Percentiles rank a stretch among this genome's conserved stretches.
Evolutionary conservation across 805 yeast species (phyloP).

Genomic region (Nakazawaea anatomiae): DNA sequence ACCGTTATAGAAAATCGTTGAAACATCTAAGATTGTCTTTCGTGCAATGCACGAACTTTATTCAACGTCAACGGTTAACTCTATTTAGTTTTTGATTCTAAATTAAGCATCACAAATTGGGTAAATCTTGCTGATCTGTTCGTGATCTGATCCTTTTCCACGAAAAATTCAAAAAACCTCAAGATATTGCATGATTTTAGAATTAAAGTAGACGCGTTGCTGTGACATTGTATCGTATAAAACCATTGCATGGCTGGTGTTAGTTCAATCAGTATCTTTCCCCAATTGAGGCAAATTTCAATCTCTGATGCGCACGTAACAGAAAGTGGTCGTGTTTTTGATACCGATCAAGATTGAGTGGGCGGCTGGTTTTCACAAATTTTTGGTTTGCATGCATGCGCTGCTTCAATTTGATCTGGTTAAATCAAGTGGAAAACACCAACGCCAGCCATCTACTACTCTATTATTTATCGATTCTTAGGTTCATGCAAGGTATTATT

Average conservation of each 20-base stretch:
- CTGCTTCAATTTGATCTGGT: not conserved
- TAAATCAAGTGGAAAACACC: not conserved
- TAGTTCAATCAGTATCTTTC: not conserved
- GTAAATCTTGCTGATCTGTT: too few relatives aligned
- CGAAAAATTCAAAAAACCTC: too few relatives aligned
- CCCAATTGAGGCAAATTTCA: not conserved
- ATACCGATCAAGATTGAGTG: not conserved
- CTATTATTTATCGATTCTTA: too few relatives aligned
- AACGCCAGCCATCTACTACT: not conserved
- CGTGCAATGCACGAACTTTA: too few relatives aligned
- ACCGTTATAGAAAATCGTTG: too few relatives aligned
- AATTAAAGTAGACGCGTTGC: too few relatives aligned
- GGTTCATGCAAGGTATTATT: not conserved
- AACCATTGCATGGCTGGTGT: not conserved
- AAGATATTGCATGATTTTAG: not conserved
- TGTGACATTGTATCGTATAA: too few relatives aligned
- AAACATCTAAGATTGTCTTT: too few relatives aligned
- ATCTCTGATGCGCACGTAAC: not conserved
- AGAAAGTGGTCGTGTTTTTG: not conserved
- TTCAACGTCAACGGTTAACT: too few relatives aligned
- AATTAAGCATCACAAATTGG: too few relatives aligned
- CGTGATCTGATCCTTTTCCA: too few relatives aligned
- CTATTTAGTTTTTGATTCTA: too few relatives aligned
- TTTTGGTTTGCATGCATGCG: not conserved
- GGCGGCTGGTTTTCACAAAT: not conserved